A percentile compares a stretch with the other conserved stretches of the same genome.
phyloP scores from a whole-genome alignment of 2,329 filamentous ascomycete species.

The Paraphaeosphaeria minitans region DNA sequence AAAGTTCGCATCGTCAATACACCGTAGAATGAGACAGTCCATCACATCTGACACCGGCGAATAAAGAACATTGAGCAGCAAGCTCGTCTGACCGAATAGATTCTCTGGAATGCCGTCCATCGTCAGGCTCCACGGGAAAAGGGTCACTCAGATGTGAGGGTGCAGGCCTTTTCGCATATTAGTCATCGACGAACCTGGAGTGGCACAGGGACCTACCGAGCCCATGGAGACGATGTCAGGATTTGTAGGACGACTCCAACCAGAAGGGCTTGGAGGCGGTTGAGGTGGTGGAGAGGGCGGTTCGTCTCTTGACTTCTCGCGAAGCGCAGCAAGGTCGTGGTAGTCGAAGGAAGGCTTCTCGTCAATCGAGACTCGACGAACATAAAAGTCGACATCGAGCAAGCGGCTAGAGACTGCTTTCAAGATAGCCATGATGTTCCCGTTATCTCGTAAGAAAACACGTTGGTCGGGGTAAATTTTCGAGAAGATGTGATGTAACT shows the following conservation, averaged over 20 bases:
- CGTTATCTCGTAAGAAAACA: background rate
- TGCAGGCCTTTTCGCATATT: slow-evolving; percentile 7
- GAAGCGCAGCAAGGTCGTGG: slow-evolving; percentile 14
- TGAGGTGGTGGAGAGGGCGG: slow-evolving; percentile 48
- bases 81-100: background rate
- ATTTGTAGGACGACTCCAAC: slow-evolving; percentile 29
- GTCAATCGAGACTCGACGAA: background rate
- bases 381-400: background rate
- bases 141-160: slow-evolving; percentile 1
- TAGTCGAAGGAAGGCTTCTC: slow-evolving; percentile 8
- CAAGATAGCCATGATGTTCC: slow-evolving; percentile 8
- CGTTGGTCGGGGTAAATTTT: background rate
- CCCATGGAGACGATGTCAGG: slow-evolving; percentile 12
- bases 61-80: background rate
- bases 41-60: background rate
- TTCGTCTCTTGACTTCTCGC: slow-evolving; percentile 41
- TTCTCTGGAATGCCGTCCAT: background rate
- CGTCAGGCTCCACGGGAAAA: slow-evolving; percentile 3
- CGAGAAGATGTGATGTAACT: background rate
- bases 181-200: slow-evolving; percentile 1
- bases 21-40: slow-evolving; percentile 6
- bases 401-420: background rate
- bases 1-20: slow-evolving; percentile 11
- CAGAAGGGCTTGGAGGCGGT: slow-evolving; percentile 46
- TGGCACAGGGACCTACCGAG: slow-evolving; percentile 17